phyloP scores from a whole-genome alignment of 1,139 yeast genomes.

The Saccharomyces uvarum region DNA sequence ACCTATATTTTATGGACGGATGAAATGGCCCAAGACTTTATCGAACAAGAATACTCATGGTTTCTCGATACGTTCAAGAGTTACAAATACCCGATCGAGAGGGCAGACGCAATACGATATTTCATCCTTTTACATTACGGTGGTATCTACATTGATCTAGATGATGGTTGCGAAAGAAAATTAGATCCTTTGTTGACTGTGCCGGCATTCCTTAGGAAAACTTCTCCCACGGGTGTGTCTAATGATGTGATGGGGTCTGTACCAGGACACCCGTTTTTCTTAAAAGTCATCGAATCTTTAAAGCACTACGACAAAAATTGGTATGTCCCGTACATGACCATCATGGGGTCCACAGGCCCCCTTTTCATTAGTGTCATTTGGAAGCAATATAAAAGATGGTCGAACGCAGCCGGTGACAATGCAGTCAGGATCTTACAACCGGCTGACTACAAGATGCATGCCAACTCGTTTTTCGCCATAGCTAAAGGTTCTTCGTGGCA shows the following conservation, averaged over 20 bases:
- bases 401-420: conserved; percentile 49
- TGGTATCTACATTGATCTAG: conserved; percentile 83
- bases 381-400: conserved; percentile 83
- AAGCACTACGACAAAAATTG: conserved; percentile 60
- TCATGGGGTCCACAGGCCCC: conserved; percentile 95
- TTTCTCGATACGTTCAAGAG: conserved; percentile 69
- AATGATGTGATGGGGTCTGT: conserved; percentile 90
- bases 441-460: conserved; percentile 54
- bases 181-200: conserved; percentile 74
- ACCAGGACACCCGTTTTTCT: conserved; percentile 79
- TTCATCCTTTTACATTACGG: conserved; percentile 78
- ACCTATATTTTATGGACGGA: conserved; percentile 89
- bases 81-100: conserved; percentile 72
- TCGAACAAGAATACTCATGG: conserved; percentile 76
- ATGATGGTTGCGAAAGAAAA: conserved; percentile 74
- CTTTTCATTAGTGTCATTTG: conserved; percentile 76
- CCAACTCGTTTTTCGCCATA: conserved; percentile 59
- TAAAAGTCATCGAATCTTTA: conserved; percentile 58
- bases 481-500: conserved; percentile 88
- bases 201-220: conserved; percentile 81
- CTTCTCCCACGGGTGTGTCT: conserved; percentile 83
- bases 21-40: conserved; percentile 69
- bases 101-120: conserved; percentile 88
- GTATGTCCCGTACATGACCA: conserved; percentile 83
- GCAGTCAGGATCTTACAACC: conserved; percentile 63